Evolutionary conservation across 2,329 filamentous ascomycete species (phyloP), one percentile per base, ranked within the genome.

Genomic region (Cordyceps cateniannulata): DNA sequence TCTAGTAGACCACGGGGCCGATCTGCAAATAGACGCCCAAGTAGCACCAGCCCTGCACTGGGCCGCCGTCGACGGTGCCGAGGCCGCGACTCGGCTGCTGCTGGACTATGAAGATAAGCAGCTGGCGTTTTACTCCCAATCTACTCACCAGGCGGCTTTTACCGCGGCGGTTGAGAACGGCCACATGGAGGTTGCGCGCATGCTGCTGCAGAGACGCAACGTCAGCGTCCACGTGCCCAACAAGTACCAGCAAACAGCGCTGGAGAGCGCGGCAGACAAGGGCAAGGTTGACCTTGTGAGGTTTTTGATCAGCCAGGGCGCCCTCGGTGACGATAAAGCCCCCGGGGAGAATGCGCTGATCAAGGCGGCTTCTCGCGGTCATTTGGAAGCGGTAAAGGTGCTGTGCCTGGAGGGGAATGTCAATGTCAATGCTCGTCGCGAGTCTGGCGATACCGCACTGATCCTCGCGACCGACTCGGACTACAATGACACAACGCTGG

Each of bases 221-320:
- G n/a, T 60, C 22, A 60, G 52, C 24, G 48, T 60, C 3, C 27
- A 60, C 14, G 22, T 50, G 7, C 42, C 42, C 1, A 42, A 49
- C n/a, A 20, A n/a, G 27, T 25, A 60, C 18, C 27, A 49, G 6
- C 16, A 49, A 48, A 60, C 50, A 7, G 42, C 58, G 4, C 20
- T 60, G 22, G 58, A 60, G 24, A 54, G 42, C 42, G 58, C 58
- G 6, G 58, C 58, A 9, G 50, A 40, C 22, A 60, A 60, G 18
- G 58, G 58, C 2, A 54, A 42, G 35, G 42, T 18, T 24, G 58
- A 60, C 24, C 12, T 60, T 4, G 29, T 60, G 22, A 18, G 22
- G 3, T 54, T 60, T 5, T 24, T 60, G 7, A 48, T 60, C 10
- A 8, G 18, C 7, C 14, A 49, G n/a, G 42, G 50, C 6, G 58